phyloP scores from a whole-genome alignment of 768 basidiomycete species.

The Saitozyma sp. region DNA sequence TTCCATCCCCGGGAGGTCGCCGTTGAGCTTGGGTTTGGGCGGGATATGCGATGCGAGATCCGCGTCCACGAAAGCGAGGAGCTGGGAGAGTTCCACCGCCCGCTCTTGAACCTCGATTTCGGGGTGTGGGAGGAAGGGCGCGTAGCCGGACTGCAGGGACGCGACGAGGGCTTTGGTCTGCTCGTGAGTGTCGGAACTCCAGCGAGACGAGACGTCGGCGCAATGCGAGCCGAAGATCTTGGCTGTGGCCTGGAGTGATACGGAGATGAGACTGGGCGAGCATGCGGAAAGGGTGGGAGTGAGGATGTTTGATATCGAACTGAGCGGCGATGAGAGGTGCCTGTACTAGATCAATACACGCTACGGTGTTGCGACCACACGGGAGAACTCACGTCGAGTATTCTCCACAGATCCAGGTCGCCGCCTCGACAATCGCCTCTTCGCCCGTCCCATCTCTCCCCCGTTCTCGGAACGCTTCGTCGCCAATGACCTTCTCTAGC shows the following conservation, averaged over 20 bases:
- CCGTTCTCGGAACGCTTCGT: constrained; percentile 70
- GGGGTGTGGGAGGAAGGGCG: constrained; percentile 62
- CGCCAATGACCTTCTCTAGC: constrained; percentile 76
- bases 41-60: constrained; percentile 39
- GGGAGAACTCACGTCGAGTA: constrained; percentile 83
- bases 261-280: constrained; percentile 65
- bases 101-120: constrained; percentile 92
- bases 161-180: constrained; percentile 68
- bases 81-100: constrained; percentile 31
- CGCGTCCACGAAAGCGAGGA: constrained; percentile 40
- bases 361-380: background rate
- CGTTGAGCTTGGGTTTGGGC: background rate
- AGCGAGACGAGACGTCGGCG: constrained; percentile 69
- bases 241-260: constrained; percentile 76
- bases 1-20: constrained; percentile 37
- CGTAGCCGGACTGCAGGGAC: constrained; percentile 62
- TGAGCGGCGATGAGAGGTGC: constrained; percentile 27
- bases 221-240: constrained; percentile 89
- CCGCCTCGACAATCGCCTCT: constrained; percentile 84
- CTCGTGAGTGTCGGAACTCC: constrained; percentile 71
- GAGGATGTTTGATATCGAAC: constrained; percentile 64
- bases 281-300: constrained; percentile 56
- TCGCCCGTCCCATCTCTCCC: constrained; percentile 72
- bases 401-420: constrained; percentile 96
- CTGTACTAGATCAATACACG: constrained; percentile 14